Evolutionary conservation across 2,329 filamentous ascomycete genomes (phyloP), one percentile per base, ranked within the genome.

Genomic region (Talaromyces pinophilus): DNA sequence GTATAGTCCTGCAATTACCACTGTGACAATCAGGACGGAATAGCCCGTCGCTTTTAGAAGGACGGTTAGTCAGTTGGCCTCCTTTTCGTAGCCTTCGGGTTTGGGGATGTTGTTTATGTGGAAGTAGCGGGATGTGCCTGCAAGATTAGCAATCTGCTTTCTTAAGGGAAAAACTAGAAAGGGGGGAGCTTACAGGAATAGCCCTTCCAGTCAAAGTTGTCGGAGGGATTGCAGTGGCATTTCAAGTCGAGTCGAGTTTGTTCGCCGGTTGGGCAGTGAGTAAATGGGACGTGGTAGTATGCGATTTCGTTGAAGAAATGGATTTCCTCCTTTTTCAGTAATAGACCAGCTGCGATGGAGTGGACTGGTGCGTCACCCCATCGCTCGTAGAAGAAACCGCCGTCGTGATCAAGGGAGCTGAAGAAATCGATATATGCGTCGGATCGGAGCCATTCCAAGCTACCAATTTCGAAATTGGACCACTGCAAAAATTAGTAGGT

Each of bases 221-320:
- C 92, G 75, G 90, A 89, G 7, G 95, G 94, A 76, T 99, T 93
- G 82, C 95, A 99, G 80, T 93, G 90, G 80, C 95, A 99, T 77
- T 92, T 93, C 71, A 94, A 87, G 71, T 97, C 90, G 64, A 93
- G 79, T 70, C 93, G 88, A 63, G 86, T 88, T 81, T 97, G 86
- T 81, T 98, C 92, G 64, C 90, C 91, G 0, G 93, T 97, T 2
- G 95, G 95, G 80, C 95, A 99, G 81, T 99, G 95, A 4, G 93
- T 98, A 78, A 99, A 99, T 25, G 95, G 95, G 28, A 97, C 91
- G 77, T 99, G 95, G 81, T 93, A 97, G 81, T 99, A 99, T 67
- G 92, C 94, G 74, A 99, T 99, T 75, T 99, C 94, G 80, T 99
- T 92, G 84, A 98, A 99, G 84, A 99, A 99, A 79, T 99, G 95